phyloP scores from a whole-genome alignment of 257 asterid genomes.

The Solanum phureja region DNA sequence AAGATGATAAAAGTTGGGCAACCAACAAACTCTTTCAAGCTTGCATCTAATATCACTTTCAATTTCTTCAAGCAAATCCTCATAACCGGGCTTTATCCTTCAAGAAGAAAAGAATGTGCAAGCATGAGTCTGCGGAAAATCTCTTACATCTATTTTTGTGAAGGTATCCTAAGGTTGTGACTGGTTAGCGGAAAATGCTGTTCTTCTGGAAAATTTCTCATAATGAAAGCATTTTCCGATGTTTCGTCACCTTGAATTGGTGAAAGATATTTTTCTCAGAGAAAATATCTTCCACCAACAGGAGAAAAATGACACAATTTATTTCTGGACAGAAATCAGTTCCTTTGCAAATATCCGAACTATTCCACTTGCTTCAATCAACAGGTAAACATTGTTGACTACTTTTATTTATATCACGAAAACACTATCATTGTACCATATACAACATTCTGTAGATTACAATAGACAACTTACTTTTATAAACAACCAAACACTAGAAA shows the following conservation, averaged over 20 bases:
- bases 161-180: neutral
- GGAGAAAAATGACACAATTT: neutral
- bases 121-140: neutral
- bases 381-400: neutral
- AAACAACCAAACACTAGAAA: neutral
- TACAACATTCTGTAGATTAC: neutral
- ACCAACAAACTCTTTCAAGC: conserved; percentile 56
- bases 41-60: conserved; percentile 57
- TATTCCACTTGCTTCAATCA: neutral
- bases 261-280: neutral
- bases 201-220: neutral
- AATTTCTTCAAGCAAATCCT: conserved; percentile 39
- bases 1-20: conserved; percentile 65
- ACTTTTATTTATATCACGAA: neutral
- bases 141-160: neutral
- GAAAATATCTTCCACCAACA: neutral
- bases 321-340: neutral
- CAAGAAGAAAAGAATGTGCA: conserved; percentile 1
- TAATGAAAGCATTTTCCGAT: neutral
- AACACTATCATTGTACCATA: neutral
- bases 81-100: conserved; percentile 77
- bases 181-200: neutral
- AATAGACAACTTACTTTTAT: neutral
- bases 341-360: neutral
- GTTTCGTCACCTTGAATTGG: neutral